These are phyloP conservation scores for Arthrobotrys iridis DNA, from an alignment of 2,329 filamentous ascomycete species.

Conservation along the genomic window DNA sequence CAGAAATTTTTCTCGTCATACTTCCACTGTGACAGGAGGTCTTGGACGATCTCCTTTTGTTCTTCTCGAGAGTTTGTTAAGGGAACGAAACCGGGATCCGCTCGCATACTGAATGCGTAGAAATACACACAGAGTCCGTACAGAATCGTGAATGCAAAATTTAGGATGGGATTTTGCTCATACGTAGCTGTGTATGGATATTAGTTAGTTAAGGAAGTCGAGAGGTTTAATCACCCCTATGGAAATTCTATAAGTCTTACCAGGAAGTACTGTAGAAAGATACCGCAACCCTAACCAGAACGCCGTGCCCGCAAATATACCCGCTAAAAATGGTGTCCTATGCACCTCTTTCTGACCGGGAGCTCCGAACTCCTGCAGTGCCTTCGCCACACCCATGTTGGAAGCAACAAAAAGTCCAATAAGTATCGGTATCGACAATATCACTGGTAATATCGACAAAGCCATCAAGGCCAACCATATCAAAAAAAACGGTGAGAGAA, in stretches of 20 bases:
- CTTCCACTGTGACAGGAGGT: constrained; percentile 83
- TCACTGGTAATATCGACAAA: constrained; percentile 77
- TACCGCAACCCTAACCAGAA: constrained; percentile 83
- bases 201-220: neutral
- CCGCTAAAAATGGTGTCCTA: constrained; percentile 90
- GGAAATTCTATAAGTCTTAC: constrained; percentile 64
- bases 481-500: constrained; percentile 84
- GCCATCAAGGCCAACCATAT: constrained; percentile 77
- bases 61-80: constrained; percentile 89
- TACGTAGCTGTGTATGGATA: constrained; percentile 68
- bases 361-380: constrained; percentile 79
- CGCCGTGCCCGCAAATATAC: constrained; percentile 87
- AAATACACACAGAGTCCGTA: constrained; percentile 81
- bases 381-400: constrained; percentile 79
- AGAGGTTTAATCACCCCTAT: too few species aligned
- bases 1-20: constrained; percentile 97
- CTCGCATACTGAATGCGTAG: constrained; percentile 83
- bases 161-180: constrained; percentile 75
- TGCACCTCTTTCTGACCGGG: constrained; percentile 89
- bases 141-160: constrained; percentile 75
- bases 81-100: constrained; percentile 91
- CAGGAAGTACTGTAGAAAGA: constrained; percentile 76
- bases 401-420: constrained; percentile 74
- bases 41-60: constrained; percentile 87
- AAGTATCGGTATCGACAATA: constrained; percentile 77